These are phyloP conservation scores for Sporodiniella umbellata DNA, from an alignment of 371 early-diverging fungal species.

Conservation along the genomic window DNA sequence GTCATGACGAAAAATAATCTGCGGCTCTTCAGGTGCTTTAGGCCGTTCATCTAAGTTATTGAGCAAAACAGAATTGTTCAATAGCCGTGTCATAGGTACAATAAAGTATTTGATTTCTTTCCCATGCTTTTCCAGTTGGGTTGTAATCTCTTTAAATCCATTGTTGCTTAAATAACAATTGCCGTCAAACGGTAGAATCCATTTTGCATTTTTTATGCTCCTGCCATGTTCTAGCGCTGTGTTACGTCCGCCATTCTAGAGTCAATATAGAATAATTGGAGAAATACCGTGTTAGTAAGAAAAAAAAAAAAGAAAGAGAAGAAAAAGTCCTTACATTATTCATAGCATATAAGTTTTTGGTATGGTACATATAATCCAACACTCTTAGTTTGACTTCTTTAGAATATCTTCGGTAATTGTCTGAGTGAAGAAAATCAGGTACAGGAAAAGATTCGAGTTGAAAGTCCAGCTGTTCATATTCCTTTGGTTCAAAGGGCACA, in stretches of 20 bases:
- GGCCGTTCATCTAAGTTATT: conserved; percentile 55
- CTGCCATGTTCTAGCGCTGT: conserved; percentile 59
- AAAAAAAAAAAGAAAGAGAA: neutral
- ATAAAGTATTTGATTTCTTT: conserved; percentile 59
- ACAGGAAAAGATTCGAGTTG: conserved; percentile 64
- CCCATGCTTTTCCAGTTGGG: conserved; percentile 49
- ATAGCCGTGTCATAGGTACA: conserved; percentile 65
- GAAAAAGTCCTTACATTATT: conserved; percentile 55
- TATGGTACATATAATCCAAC: conserved; percentile 64
- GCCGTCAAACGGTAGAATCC: conserved; percentile 74
- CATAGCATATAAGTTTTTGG: conserved; percentile 72
- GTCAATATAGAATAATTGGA: neutral
- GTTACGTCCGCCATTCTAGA: conserved; percentile 69
- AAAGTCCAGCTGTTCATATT: conserved; percentile 61
- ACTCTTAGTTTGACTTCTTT: conserved; percentile 61
- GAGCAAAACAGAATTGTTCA: conserved; percentile 59
- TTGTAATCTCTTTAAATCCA: conserved; percentile 58
- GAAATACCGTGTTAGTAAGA: neutral
- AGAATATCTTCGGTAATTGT: conserved; percentile 57
- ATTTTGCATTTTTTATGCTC: conserved; percentile 49
- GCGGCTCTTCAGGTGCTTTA: conserved; percentile 66
- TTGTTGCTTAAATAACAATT: conserved; percentile 63
- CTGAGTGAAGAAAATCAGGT: conserved; percentile 63
- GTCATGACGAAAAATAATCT: conserved; percentile 65
- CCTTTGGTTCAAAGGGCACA: conserved; percentile 56